A percentile compares a stretch with the other conserved stretches of the same genome.
Conservation (phyloP, 208 protist species). For the Histomonas meleagridis region DNA sequence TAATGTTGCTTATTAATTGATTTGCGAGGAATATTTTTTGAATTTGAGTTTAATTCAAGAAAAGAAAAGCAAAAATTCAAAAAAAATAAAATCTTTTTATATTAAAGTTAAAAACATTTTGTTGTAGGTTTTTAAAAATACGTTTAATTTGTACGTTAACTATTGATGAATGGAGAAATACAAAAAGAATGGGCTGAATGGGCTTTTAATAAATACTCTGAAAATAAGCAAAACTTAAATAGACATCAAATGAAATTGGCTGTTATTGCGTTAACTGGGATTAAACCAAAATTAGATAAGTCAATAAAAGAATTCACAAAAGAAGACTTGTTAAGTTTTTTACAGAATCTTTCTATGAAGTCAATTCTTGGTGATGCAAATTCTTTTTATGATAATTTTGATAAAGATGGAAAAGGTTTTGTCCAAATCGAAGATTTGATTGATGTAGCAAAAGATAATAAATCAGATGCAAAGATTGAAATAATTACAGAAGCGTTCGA, state of each 20-base stretch:
- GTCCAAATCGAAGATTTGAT: background rate
- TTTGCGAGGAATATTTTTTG: too few species aligned
- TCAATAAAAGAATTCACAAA: background rate
- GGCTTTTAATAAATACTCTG: background rate
- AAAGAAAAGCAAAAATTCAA: too few species aligned
- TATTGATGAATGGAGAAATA: background rate
- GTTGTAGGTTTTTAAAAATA: too few species aligned
- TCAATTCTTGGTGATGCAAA: background rate
- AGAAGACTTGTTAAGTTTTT: background rate
- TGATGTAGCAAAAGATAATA: background rate
- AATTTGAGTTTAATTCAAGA: too few species aligned
- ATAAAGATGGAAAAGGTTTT: conserved; percentile 12
- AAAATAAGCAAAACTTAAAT: background rate
- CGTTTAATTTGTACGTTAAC: too few species aligned
- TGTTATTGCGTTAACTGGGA: background rate
- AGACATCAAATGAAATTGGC: background rate
- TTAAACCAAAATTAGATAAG: background rate
- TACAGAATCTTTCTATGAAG: background rate
- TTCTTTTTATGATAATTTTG: background rate
- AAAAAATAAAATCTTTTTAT: too few species aligned
- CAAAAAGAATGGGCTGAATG: background rate
- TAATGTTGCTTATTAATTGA: too few species aligned
- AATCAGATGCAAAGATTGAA: background rate
- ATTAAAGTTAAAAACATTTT: too few species aligned
- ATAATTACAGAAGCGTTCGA: background rate